A percentile compares a stretch with the other conserved stretches of the same genome.
Evolutionary conservation across 768 basidiomycete genomes (phyloP).

Genomic region (Trametes gibbosa): DNA sequence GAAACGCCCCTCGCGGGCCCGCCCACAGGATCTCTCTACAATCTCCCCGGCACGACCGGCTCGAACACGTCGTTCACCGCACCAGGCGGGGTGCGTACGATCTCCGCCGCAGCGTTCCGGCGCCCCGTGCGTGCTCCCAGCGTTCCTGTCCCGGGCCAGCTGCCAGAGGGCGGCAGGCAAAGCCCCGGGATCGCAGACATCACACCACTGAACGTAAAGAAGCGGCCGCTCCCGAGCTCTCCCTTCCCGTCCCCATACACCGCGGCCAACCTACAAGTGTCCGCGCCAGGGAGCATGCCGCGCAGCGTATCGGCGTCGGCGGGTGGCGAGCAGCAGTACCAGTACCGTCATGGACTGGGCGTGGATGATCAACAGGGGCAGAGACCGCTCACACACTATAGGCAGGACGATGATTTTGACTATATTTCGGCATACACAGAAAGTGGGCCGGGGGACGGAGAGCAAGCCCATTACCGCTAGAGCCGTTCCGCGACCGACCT

Average conservation of each 20-base stretch:
- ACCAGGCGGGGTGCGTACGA: slow-evolving; percentile 47
- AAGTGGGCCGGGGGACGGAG: background rate
- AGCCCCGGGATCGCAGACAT: slow-evolving; percentile 38
- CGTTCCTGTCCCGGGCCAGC: background rate
- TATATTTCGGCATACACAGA: slow-evolving; percentile 54
- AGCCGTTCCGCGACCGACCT: slow-evolving; percentile 49
- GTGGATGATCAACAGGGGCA: background rate
- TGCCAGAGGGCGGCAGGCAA: slow-evolving; percentile 3
- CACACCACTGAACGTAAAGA: slow-evolving; percentile 48
- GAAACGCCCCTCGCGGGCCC: slow-evolving; percentile 41
- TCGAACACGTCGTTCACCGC: slow-evolving; percentile 27
- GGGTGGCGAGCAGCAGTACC: slow-evolving; percentile 6
- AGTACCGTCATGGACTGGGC: background rate
- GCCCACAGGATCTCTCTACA: slow-evolving; percentile 22
- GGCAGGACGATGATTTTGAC: slow-evolving; percentile 49
- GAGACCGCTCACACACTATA: slow-evolving; percentile 13
- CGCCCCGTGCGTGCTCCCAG: slow-evolving; percentile 40
- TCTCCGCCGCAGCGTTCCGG: slow-evolving; percentile 74
- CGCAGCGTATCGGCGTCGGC: slow-evolving; percentile 1
- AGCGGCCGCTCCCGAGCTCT: slow-evolving; percentile 44
- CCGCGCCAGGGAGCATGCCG: background rate
- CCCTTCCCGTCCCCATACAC: slow-evolving; percentile 33
- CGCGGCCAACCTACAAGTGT: slow-evolving; percentile 6
- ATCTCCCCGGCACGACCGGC: slow-evolving; percentile 12
- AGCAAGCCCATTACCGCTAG: slow-evolving; percentile 32